These are phyloP conservation scores for Clonostachys chloroleuca DNA, from an alignment of 2,329 filamentous ascomycete species.

Conservation along the genomic window DNA sequence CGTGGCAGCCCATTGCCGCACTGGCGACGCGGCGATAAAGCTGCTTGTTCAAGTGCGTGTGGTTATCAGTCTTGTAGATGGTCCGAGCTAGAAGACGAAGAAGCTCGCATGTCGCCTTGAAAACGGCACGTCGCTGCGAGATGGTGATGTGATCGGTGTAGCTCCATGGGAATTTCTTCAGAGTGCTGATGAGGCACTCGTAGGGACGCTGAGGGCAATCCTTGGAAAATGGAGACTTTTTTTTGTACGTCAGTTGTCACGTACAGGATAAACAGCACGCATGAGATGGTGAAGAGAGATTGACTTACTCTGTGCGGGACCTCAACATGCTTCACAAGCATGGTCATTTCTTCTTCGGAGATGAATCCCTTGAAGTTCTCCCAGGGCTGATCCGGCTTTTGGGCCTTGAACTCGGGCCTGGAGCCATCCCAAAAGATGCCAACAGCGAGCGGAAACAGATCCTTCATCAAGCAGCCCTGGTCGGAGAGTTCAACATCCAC, in stretches of 20 bases:
- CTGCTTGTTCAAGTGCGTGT: constrained; percentile 42
- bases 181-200: constrained; percentile 60
- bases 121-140: constrained; percentile 48
- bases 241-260: neutral
- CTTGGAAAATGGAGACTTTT: constrained; percentile 53
- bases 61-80: constrained; percentile 29
- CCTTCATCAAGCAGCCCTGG: constrained; percentile 52
- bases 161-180: constrained; percentile 61
- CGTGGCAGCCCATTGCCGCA: constrained; percentile 51
- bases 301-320: constrained; percentile 54
- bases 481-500: constrained; percentile 54
- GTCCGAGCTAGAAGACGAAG: constrained; percentile 37
- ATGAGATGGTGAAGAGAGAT: neutral
- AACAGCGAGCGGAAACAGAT: constrained; percentile 55
- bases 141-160: constrained; percentile 52
- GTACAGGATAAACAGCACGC: neutral
- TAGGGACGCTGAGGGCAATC: constrained; percentile 61
- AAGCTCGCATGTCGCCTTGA: constrained; percentile 43
- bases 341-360: constrained; percentile 56
- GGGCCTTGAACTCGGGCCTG: constrained; percentile 30
- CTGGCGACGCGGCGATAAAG: constrained; percentile 48
- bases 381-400: constrained; percentile 34
- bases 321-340: constrained; percentile 61
- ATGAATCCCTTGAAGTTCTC: constrained; percentile 56
- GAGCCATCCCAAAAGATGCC: constrained; percentile 51